These are phyloP conservation scores for Oenanthe sinensis DNA, from an alignment of 129 eudicot genomes.

Conservation along the genomic window DNA sequence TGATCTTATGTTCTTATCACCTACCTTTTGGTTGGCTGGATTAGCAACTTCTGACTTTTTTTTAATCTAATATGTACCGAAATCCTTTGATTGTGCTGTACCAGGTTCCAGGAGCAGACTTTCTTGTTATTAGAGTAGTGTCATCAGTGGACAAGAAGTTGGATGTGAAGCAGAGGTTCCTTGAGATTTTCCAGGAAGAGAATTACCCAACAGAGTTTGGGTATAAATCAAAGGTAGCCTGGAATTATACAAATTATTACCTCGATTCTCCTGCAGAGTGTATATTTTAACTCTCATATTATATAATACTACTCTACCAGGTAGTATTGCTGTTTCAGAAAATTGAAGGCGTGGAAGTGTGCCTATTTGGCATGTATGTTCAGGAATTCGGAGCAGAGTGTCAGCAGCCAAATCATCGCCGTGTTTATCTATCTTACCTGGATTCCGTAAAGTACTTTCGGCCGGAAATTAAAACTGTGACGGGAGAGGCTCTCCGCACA, in stretches of 20 bases:
- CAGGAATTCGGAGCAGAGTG: constrained; percentile 93
- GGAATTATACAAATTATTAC: not conserved
- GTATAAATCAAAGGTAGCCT: constrained; percentile 80
- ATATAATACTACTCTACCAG: constrained; percentile 29
- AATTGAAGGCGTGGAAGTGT: constrained; percentile 98
- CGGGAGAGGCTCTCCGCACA: constrained; percentile 97
- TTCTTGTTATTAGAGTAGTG: constrained; percentile 86
- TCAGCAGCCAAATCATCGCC: constrained; percentile 88
- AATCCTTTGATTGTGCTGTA: not conserved
- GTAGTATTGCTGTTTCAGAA: constrained; percentile 81
- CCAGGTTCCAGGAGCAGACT: constrained; percentile 93
- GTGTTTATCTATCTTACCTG: constrained; percentile 88
- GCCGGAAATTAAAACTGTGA: constrained; percentile 76
- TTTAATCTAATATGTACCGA: not conserved
- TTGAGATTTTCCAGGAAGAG: constrained; percentile 79
- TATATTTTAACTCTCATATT: constrained; percentile 8
- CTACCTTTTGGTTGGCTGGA: not conserved
- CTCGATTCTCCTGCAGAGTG: not conserved
- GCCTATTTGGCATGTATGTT: constrained; percentile 97
- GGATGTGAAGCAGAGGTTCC: constrained; percentile 79
- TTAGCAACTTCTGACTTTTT: not conserved
- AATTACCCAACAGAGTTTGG: constrained; percentile 77
- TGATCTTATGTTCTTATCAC: not conserved
- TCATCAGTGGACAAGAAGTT: constrained; percentile 94
- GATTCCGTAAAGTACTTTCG: constrained; percentile 94